These are phyloP conservation scores for Metschnikowia noctiluminum DNA, from an alignment of 805 yeast genomes.

Conservation along the genomic window DNA sequence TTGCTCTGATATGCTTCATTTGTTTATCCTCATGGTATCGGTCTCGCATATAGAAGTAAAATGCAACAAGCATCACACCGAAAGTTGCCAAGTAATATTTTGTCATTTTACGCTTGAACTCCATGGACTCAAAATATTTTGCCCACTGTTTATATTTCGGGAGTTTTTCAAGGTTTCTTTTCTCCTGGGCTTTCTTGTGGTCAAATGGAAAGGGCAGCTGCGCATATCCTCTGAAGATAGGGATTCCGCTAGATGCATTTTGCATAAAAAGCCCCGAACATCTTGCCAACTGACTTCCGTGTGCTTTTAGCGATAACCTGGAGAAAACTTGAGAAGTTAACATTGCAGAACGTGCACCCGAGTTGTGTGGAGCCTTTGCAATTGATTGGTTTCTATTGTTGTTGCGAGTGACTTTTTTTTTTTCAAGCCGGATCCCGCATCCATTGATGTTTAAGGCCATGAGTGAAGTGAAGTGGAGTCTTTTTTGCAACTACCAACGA, in stretches of 20 bases:
- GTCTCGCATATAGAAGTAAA: conserved; percentile 64
- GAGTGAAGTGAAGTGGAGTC: too few species aligned
- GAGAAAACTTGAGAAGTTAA: too few species aligned
- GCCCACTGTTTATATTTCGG: conserved; percentile 42
- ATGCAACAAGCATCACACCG: conserved; percentile 52
- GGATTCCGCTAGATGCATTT: neutral
- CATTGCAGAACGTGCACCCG: too few species aligned
- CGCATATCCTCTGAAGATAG: conserved; percentile 10
- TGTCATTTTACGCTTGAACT: conserved; percentile 58
- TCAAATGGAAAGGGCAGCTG: conserved; percentile 37
- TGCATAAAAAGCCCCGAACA: neutral
- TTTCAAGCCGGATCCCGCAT: too few species aligned
- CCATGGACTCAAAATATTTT: conserved; percentile 44
- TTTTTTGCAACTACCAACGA: too few species aligned
- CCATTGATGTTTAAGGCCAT: too few species aligned
- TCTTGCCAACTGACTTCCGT: neutral
- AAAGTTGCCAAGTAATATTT: conserved; percentile 62
- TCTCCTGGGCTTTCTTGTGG: conserved; percentile 26
- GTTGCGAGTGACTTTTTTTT: too few species aligned
- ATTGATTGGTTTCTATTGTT: too few species aligned
- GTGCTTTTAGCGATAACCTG: too few species aligned
- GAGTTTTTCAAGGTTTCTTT: conserved; percentile 26
- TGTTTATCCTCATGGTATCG: conserved; percentile 64
- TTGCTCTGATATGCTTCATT: conserved; percentile 40
- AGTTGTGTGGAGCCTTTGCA: too few species aligned